A percentile compares a stretch with the other conserved stretches of the same genome.
Conservation (phyloP, 768 basidiomycete genomes). For the Postia placenta region DNA sequence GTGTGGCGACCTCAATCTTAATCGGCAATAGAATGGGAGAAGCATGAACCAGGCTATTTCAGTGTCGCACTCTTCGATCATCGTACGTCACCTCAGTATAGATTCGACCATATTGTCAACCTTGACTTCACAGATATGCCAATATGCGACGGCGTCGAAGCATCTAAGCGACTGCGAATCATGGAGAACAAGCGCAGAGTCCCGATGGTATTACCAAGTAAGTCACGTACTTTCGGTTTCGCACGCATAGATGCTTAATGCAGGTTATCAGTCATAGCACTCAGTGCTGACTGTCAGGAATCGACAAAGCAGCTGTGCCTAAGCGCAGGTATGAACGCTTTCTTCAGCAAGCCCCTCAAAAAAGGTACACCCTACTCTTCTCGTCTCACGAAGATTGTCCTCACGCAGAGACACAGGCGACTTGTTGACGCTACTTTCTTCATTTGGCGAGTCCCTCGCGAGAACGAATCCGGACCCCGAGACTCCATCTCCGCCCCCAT, state of each 20-base stretch:
- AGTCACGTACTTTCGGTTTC: constrained; percentile 13
- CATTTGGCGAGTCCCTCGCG: constrained; percentile 34
- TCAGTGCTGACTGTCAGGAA: constrained; percentile 74
- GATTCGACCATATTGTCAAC: background rate
- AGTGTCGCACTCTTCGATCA: constrained; percentile 70
- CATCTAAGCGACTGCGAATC: constrained; percentile 55
- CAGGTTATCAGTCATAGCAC: constrained; percentile 47
- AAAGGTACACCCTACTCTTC: constrained; percentile 32
- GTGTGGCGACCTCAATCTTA: background rate
- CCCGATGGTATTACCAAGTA: constrained; percentile 49
- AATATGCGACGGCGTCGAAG: constrained; percentile 72
- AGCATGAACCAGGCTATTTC: constrained; percentile 62
- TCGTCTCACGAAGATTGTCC: background rate
- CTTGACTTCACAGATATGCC: constrained; percentile 54
- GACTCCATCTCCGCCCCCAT: background rate
- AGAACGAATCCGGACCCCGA: constrained; percentile 4
- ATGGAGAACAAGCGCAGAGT: constrained; percentile 54
- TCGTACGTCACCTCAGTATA: constrained; percentile 35
- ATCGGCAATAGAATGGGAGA: constrained; percentile 51
- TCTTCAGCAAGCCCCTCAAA: constrained; percentile 68
- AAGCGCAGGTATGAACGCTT: constrained; percentile 76
- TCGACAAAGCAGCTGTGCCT: constrained; percentile 70
- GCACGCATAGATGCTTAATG: background rate
- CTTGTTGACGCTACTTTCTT: constrained; percentile 45
- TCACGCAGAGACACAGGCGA: constrained; percentile 34